Evolutionary conservation across 495 filamentous ascomycete genomes (phyloP).

Genomic region (Sporormia fimetaria): DNA sequence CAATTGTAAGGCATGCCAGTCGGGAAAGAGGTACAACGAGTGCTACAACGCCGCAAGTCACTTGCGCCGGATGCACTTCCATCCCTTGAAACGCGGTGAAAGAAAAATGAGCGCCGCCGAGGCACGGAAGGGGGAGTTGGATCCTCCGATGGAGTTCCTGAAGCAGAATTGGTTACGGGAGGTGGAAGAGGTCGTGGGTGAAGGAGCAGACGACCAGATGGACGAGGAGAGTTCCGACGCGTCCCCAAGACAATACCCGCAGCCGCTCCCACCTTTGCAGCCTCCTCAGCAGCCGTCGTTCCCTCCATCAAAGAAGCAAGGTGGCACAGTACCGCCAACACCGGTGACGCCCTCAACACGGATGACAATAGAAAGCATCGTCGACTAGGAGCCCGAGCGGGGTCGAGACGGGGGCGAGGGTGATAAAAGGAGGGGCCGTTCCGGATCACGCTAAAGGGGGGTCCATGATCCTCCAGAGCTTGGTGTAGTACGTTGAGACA

Average conservation of each 20-base stretch:
- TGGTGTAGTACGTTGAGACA: background rate
- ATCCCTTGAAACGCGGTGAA: slow-evolving; percentile 25
- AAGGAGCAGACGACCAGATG: slow-evolving; percentile 5
- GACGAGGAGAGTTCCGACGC: slow-evolving; percentile 3
- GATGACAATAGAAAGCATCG: slow-evolving; percentile 26
- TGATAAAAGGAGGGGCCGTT: background rate
- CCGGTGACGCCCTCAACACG: slow-evolving; percentile 25
- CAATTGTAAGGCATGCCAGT: slow-evolving; percentile 26
- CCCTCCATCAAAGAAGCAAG: slow-evolving; percentile 6
- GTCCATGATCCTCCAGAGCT: background rate
- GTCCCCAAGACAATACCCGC: background rate
- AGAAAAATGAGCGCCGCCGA: slow-evolving; percentile 25
- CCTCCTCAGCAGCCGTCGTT: slow-evolving; percentile 6
- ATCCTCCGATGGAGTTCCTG: slow-evolving; percentile 24
- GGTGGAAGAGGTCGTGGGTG: slow-evolving; percentile 21
- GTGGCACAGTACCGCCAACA: slow-evolving; percentile 19
- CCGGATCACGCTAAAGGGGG: background rate
- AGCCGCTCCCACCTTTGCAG: background rate
- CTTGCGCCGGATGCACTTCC: slow-evolving; percentile 26
- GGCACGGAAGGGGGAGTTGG: slow-evolving; percentile 23
- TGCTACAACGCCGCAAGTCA: slow-evolving; percentile 28
- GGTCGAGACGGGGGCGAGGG: background rate
- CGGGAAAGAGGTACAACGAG: slow-evolving; percentile 27
- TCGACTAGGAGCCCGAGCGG: slow-evolving; percentile 13
- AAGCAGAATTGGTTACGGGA: slow-evolving; percentile 23